Evolutionary conservation across 768 basidiomycete species (phyloP).

Genomic region (Hygrophorus russula): DNA sequence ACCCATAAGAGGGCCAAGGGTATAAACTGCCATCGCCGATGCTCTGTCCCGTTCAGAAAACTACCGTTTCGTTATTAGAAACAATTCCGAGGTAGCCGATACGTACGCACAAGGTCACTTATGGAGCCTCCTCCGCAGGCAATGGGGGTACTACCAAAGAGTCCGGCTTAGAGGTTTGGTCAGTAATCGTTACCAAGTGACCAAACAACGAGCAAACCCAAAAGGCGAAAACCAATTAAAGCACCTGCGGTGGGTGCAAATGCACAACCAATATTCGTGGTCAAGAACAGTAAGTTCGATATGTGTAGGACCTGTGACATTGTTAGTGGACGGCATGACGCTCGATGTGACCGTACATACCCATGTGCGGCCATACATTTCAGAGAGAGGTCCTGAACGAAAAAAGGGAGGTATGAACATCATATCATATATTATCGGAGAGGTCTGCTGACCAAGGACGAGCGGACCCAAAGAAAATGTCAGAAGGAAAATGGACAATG

Average conservation of each 20-base stretch:
- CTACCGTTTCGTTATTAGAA: conserved; percentile 16
- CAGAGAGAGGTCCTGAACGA: conserved; percentile 18
- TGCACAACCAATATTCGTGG: conserved; percentile 47
- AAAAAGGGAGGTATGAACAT: neutral
- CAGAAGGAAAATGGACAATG: conserved; percentile 51
- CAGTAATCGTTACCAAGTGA: neutral
- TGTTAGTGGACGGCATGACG: conserved; percentile 1
- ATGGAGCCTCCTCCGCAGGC: conserved; percentile 48
- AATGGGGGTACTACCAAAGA: conserved; percentile 42
- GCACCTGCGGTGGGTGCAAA: conserved; percentile 32
- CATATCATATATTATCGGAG: neutral
- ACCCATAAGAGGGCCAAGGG: conserved; percentile 41
- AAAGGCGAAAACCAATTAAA: conserved; percentile 44
- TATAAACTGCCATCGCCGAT: conserved; percentile 53
- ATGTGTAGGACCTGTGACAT: conserved; percentile 33
- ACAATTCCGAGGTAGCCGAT: neutral
- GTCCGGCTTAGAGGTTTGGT: conserved; percentile 29
- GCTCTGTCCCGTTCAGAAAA: conserved; percentile 46
- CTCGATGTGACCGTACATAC: conserved; percentile 14
- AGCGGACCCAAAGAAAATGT: conserved; percentile 49
- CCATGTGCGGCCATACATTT: conserved; percentile 46
- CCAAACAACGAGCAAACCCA: conserved; percentile 25
- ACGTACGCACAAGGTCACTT: conserved; percentile 26
- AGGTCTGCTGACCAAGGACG: conserved; percentile 3
- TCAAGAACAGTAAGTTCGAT: conserved; percentile 35